Evolutionary conservation across 305 asterid genomes (phyloP).

Genomic region (Fraxinus greggii): DNA sequence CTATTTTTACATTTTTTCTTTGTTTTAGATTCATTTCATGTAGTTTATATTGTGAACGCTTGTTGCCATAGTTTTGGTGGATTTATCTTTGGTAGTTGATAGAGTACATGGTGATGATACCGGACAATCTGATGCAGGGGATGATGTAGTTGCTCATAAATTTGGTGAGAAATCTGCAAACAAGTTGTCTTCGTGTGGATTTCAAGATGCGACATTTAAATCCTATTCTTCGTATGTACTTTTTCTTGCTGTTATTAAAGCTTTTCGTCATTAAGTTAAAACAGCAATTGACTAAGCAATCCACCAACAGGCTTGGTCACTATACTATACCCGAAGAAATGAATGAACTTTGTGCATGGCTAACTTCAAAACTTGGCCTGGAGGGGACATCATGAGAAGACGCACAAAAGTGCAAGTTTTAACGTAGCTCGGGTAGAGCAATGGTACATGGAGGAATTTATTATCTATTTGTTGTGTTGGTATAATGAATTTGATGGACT

Average conservation of each 20-base stretch:
- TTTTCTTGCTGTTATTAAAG: background rate
- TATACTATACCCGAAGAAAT: conserved; percentile 76
- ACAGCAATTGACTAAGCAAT: conserved; percentile 6
- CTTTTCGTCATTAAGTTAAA: background rate
- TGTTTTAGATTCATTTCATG: background rate
- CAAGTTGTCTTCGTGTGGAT: conserved; percentile 56
- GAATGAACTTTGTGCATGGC: conserved; percentile 78
- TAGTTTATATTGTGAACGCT: background rate
- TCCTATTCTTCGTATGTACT: conserved; percentile 53
- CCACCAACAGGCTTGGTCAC: conserved; percentile 67
- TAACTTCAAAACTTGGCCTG: conserved; percentile 61
- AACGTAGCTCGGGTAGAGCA: background rate
- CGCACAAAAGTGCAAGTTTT: background rate
- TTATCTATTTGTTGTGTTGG: background rate
- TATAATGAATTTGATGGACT: background rate
- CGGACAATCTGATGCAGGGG: conserved; percentile 50
- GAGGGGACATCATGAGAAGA: conserved; percentile 40
- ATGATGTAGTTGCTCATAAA: conserved; percentile 65
- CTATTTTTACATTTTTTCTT: background rate
- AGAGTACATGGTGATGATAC: conserved; percentile 2
- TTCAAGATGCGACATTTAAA: conserved; percentile 58
- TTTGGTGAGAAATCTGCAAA: conserved; percentile 68
- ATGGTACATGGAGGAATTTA: background rate
- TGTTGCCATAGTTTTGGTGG: conserved; percentile 1
- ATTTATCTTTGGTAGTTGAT: background rate